Evolutionary conservation across 2,329 filamentous ascomycete species (phyloP).

Genomic region (Moelleriella libera): DNA sequence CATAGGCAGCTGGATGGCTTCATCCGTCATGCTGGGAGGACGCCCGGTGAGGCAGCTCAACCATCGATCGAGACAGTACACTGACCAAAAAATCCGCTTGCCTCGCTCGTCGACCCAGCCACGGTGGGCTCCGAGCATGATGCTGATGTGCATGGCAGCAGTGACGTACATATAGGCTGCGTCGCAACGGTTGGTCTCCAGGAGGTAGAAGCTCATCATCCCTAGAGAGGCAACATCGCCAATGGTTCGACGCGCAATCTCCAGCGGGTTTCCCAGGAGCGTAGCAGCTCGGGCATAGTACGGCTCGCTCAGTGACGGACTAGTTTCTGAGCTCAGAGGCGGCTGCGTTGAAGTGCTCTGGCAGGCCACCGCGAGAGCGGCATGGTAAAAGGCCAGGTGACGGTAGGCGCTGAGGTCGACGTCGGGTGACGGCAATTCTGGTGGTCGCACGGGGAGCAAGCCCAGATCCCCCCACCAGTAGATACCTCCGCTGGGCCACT

Average conservation of each 20-base stretch:
- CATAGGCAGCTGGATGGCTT: slow-evolving; percentile 27
- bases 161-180: slow-evolving; percentile 32
- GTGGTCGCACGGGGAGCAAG: slow-evolving; percentile 13
- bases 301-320: slow-evolving; percentile 22
- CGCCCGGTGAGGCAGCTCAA: slow-evolving; percentile 35
- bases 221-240: slow-evolving; percentile 28
- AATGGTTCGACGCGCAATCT: slow-evolving; percentile 24
- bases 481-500: slow-evolving; percentile 29
- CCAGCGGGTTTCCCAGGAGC: slow-evolving; percentile 32
- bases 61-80: slow-evolving; percentile 35
- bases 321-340: slow-evolving; percentile 12
- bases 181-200: slow-evolving; percentile 34
- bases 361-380: slow-evolving; percentile 26
- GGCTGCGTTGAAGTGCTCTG: slow-evolving; percentile 4
- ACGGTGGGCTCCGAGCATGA: slow-evolving; percentile 32
- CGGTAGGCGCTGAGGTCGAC: slow-evolving; percentile 16
- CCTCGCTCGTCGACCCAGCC: slow-evolving; percentile 27
- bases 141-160: slow-evolving; percentile 31
- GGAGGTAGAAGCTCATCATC: slow-evolving; percentile 32
- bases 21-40: slow-evolving; percentile 29
- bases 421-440: slow-evolving; percentile 7
- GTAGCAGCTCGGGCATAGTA: slow-evolving; percentile 28
- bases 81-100: slow-evolving; percentile 36
- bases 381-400: slow-evolving; percentile 29
- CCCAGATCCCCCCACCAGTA: slow-evolving; percentile 32